Percentiles rank a stretch among this genome's conserved stretches.
Evolutionary conservation across 1,284 basidiomycete species (phyloP).

Genomic region (Pisolithus thermaeus): DNA sequence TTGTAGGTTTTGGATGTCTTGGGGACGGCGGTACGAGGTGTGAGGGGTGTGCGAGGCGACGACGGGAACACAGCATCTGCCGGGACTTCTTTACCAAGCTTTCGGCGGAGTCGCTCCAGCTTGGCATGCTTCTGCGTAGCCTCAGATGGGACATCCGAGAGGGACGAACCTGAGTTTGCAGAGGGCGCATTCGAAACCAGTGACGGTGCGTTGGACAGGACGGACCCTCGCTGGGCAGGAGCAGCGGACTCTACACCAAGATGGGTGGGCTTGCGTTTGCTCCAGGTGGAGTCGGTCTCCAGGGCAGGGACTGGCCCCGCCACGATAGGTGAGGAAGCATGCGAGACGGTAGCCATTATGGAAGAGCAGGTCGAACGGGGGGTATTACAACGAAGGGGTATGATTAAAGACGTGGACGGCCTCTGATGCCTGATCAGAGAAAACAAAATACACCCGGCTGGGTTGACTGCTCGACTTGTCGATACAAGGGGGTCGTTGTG

Average conservation of each 20-base stretch:
- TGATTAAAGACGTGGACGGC: background rate
- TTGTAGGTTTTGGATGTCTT: background rate
- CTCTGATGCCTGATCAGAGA: background rate
- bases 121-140: conserved; percentile 43
- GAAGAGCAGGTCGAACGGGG: background rate
- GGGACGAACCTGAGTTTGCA: conserved; percentile 9
- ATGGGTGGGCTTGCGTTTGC: conserved; percentile 24
- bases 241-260: conserved; percentile 8
- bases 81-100: conserved; percentile 56
- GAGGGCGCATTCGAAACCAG: conserved; percentile 22
- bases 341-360: background rate
- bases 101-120: conserved; percentile 53
- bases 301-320: background rate
- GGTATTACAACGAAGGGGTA: background rate
- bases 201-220: conserved; percentile 17
- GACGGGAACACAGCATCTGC: conserved; percentile 45
- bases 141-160: conserved; percentile 10
- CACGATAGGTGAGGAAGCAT: background rate
- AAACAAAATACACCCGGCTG: background rate
- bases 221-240: conserved; percentile 5
- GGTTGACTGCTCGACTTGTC: background rate
- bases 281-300: conserved; percentile 13
- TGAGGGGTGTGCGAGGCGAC: background rate
- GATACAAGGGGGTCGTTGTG: background rate
- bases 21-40: conserved; percentile 10